These are phyloP conservation scores for Thalassiosira delicatula DNA, from an alignment of 352 stramenopile genomes.

Conservation along the genomic window DNA sequence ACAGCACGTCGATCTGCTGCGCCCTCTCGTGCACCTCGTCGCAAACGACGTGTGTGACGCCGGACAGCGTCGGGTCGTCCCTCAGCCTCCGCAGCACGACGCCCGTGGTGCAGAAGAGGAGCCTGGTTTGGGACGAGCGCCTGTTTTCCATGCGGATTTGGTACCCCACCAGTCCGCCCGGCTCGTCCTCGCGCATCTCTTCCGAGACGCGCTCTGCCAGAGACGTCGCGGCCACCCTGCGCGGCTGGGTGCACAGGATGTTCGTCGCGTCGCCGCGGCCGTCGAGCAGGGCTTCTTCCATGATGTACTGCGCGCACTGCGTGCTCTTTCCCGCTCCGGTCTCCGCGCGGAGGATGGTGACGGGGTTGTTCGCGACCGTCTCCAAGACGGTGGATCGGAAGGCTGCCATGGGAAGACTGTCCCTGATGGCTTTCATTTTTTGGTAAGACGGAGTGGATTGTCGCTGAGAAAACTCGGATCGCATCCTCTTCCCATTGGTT, in stretches of 20 bases:
- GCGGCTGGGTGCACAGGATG: conserved; percentile 85
- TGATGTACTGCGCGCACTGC: conserved; percentile 91
- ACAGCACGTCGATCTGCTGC: conserved; percentile 63
- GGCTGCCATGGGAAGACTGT: conserved; percentile 63
- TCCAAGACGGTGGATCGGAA: conserved; percentile 67
- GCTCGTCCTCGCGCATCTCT: conserved; percentile 40
- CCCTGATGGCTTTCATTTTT: conserved; percentile 60
- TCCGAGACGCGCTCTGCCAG: conserved; percentile 66
- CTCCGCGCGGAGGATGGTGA: conserved; percentile 68
- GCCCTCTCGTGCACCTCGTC: conserved; percentile 81
- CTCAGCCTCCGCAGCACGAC: conserved; percentile 66
- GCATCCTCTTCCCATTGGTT: conserved; percentile 42
- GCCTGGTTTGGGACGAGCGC: conserved; percentile 47
- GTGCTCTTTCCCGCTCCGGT: conserved; percentile 87
- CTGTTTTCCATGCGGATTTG: conserved; percentile 65
- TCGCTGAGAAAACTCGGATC: conserved; percentile 48
- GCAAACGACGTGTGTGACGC: conserved; percentile 63
- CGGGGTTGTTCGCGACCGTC: conserved; percentile 49
- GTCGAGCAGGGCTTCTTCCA: conserved; percentile 81
- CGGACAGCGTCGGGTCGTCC: conserved; percentile 67
- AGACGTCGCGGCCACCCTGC: conserved; percentile 69
- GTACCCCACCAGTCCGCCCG: conserved; percentile 69
- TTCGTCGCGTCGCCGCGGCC: conserved; percentile 84
- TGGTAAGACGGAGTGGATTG: conserved; percentile 56
- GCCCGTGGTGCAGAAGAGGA: conserved; percentile 73